Evolutionary conservation across 2,329 filamentous ascomycete genomes (phyloP).

Genomic region (Neocucurbitaria cava): DNA sequence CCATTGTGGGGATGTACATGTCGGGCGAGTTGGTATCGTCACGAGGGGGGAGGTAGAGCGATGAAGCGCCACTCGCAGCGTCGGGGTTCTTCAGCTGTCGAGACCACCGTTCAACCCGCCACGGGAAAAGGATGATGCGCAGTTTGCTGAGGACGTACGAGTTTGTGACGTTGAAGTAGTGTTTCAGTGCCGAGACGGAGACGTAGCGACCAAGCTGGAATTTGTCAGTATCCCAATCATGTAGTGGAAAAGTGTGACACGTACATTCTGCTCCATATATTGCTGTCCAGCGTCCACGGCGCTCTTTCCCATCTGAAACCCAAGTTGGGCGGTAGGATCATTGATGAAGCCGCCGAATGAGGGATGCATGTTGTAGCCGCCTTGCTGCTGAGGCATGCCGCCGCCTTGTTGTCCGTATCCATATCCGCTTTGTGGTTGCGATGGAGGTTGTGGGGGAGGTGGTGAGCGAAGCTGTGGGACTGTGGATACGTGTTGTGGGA

Average conservation of each 20-base stretch:
- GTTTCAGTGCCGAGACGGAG: slow-evolving; percentile 91
- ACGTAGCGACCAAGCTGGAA: slow-evolving; percentile 78
- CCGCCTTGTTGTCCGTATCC: slow-evolving; percentile 73
- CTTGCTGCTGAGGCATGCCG: slow-evolving; percentile 49
- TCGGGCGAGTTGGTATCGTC: slow-evolving; percentile 98
- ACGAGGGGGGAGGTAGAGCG: slow-evolving; percentile 79
- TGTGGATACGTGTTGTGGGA: slow-evolving; percentile 97
- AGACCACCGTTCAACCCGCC: slow-evolving; percentile 97
- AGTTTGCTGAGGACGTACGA: slow-evolving; percentile 95
- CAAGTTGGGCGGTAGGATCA: slow-evolving; percentile 93
- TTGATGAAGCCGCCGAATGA: slow-evolving; percentile 93
- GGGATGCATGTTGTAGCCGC: slow-evolving; percentile 53
- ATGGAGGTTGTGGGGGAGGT: slow-evolving; percentile 76
- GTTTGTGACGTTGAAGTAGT: slow-evolving; percentile 99
- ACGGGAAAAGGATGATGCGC: slow-evolving; percentile 92
- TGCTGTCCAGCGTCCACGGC: slow-evolving; percentile 92
- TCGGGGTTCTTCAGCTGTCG: slow-evolving; percentile 70
- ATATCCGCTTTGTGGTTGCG: slow-evolving; percentile 71
- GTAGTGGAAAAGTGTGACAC: slow-evolving; percentile 46
- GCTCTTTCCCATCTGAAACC: slow-evolving; percentile 90
- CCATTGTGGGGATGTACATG: slow-evolving; percentile 99
- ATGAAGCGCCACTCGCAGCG: slow-evolving; percentile 15
- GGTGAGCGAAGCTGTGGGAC: slow-evolving; percentile 97
- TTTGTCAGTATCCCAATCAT: slow-evolving; percentile 3
- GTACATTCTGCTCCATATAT: slow-evolving; percentile 92